Evolutionary conservation across 2,329 filamentous ascomycete species (phyloP), one percentile per base, ranked within the genome.

Genomic region (Setomelanomma holmii): DNA sequence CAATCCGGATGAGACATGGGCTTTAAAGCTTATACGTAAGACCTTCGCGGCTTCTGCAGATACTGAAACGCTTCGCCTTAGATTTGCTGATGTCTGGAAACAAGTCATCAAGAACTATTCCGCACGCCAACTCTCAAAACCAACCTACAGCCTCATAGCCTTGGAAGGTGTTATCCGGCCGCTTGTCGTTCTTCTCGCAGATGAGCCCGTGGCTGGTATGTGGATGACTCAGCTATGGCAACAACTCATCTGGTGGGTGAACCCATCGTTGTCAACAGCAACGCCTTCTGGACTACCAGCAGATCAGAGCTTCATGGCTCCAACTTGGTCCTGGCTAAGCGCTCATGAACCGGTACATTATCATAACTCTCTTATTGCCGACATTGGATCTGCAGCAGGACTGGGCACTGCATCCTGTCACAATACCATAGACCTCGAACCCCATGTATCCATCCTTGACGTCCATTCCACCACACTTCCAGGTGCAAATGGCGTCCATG

Each of bases 291-390:
- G 6, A 33, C 21, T 12, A n/a, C 14, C 11, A 2, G 17, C 8
- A 6, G 11, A 3, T 4, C 5, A 4, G 12, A 17, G 8, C 4
- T 51, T 51, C 11, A 12, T 27, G 0, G 54, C 51, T 3, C 54
- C 54, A 12, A 45, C 51, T 14, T 57, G 54, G 54, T 57, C 46
- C 17, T 57, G 54, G 54, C 43, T 57, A 1, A 30, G 23, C 12
- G 23, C 21, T 7, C 22, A 40, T 5, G 20, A 17, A 3, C 46
- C 46, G 6, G 42, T 54, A 5, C 38, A 17, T 14, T 57, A 54
- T 17, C 46, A 51, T 19, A 57, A 51, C 17, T 33, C 49, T n/a
- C 34, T 49, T 6, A 4, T 39, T 4, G 24, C 5, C 20, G 22
- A 39, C 1, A 19, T 12, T n/a, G 10, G 30, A 3, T 35, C 20